phyloP scores from a whole-genome alignment of 768 basidiomycete species.

The Pleurotus tuoliensis region DNA sequence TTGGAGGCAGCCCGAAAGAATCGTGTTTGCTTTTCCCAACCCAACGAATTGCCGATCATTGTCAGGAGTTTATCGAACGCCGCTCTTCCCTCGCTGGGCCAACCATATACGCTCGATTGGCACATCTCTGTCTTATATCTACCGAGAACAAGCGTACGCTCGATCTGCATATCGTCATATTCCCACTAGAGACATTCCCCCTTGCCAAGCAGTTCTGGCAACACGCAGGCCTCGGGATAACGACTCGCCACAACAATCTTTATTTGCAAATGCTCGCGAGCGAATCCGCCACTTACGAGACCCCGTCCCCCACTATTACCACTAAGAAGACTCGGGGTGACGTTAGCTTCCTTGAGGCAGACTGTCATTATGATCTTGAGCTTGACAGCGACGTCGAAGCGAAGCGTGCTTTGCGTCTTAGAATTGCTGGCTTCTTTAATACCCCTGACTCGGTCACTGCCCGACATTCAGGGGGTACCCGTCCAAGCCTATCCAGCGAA shows the following conservation, averaged over 20 bases:
- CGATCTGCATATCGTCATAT: slow-evolving; percentile 81
- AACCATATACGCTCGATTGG: slow-evolving; percentile 48
- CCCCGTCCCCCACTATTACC: slow-evolving; percentile 6
- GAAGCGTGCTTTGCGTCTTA: slow-evolving; percentile 80
- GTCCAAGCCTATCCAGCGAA: slow-evolving; percentile 58
- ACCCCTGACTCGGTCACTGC: not conserved
- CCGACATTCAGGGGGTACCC: not conserved
- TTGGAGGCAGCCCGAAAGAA: slow-evolving; percentile 61
- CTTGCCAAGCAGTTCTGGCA: slow-evolving; percentile 95
- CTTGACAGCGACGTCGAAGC: slow-evolving; percentile 4
- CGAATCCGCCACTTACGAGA: slow-evolving; percentile 26
- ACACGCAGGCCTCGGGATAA: slow-evolving; percentile 87
- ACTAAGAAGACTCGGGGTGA: not conserved
- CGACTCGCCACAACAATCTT: slow-evolving; percentile 80
- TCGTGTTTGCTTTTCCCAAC: slow-evolving; percentile 78
- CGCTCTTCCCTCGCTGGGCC: slow-evolving; percentile 41
- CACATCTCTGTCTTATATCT: slow-evolving; percentile 64
- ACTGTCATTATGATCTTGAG: slow-evolving; percentile 13
- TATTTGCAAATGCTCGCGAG: slow-evolving; percentile 71
- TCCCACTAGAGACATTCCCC: slow-evolving; percentile 54
- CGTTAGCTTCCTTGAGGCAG: not conserved
- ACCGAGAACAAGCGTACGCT: slow-evolving; percentile 32
- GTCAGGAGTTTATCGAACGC: slow-evolving; percentile 65
- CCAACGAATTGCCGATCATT: slow-evolving; percentile 65
- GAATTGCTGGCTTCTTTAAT: slow-evolving; percentile 52